Conservation (phyloP, 139 green algal genomes). For the Chlorokybus atmophyticus region DNA sequence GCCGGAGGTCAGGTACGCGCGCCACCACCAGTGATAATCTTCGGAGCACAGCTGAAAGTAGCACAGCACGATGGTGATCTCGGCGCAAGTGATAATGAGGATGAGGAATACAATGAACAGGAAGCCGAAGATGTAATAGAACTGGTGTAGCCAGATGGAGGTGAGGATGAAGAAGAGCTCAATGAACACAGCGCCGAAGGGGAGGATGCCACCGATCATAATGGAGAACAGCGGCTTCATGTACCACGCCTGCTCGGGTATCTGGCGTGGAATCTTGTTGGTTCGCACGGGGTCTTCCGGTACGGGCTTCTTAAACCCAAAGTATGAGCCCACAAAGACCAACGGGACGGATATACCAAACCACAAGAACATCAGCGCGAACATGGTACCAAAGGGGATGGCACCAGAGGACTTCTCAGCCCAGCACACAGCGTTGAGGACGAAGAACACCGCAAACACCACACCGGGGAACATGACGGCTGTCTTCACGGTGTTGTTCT, state of each 20-base stretch:
- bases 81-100: constrained; percentile 88
- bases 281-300: constrained; percentile 84
- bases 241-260: constrained; percentile 95
- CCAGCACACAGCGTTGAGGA: constrained; percentile 89
- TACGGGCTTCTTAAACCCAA: constrained; percentile 81
- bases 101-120: constrained; percentile 92
- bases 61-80: constrained; percentile 97
- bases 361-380: constrained; percentile 93
- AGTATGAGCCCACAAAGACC: constrained; percentile 86
- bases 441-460: constrained; percentile 82
- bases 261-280: constrained; percentile 97
- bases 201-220: constrained; percentile 88
- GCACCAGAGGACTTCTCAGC: constrained; percentile 77
- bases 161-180: constrained; percentile 99
- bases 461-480: constrained; percentile 82
- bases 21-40: constrained; percentile 95
- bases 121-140: constrained; percentile 98
- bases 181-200: constrained; percentile 98
- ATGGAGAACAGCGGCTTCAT: constrained; percentile 82
- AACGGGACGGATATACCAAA: constrained; percentile 93
- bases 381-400: constrained; percentile 88
- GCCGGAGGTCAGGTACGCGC: constrained; percentile 81
- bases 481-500: constrained; percentile 77
- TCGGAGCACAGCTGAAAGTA: constrained; percentile 83
- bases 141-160: constrained; percentile 90